Evolutionary conservation across 2,329 filamentous ascomycete genomes (phyloP), one percentile per base, ranked within the genome.

Genomic region (Epichloe scottii): DNA sequence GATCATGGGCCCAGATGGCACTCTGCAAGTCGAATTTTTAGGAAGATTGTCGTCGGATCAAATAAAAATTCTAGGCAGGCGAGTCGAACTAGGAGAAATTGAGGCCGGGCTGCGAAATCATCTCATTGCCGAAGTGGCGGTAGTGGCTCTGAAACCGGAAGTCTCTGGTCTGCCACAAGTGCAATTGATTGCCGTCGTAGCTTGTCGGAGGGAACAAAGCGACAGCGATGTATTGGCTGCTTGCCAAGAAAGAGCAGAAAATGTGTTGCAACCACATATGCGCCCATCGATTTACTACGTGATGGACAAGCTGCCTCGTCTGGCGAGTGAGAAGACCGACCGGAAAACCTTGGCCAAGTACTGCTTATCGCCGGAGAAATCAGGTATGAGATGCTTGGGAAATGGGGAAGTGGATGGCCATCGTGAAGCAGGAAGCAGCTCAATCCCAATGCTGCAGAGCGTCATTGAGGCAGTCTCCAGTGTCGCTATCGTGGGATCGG

Each of bases 51-150:
- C 53, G 11, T 86, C 89, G 55, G 84, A 84, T 53, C 85, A 89
- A 65, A 73, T 89, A 51, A 91, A 90, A 63, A 73, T 91, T 14
- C 76, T 84, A 35, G 87, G 87, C 0, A 82, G 88, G 56, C 72
- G 84, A 47, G 79, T 91, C 38, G 85, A 90, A 60, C 73, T 90
- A 11, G 79, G 79, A 1, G 87, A 90, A 61, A 83, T 93, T 51
- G 82, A 51, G 43, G 38, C 37, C 15, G 49, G 39, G 12, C 37
- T 51, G n/a, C 37, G 35, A 79, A 53, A 40, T 47, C 53, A 19
- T 42, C 11, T 42, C n/a, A 12, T 42, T 14, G 40, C 1, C 21
- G 21, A 8, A 53, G 53, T 10, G 53, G 40, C 40, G 5, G 40
- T 5, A 23, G 40, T 42, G 40, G 40, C 19, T 12, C 40, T 42